Percentiles rank a stretch among this genome's conserved stretches.
Evolutionary conservation across 805 yeast species (phyloP).

Genomic region (Candida tammaniensis): DNA sequence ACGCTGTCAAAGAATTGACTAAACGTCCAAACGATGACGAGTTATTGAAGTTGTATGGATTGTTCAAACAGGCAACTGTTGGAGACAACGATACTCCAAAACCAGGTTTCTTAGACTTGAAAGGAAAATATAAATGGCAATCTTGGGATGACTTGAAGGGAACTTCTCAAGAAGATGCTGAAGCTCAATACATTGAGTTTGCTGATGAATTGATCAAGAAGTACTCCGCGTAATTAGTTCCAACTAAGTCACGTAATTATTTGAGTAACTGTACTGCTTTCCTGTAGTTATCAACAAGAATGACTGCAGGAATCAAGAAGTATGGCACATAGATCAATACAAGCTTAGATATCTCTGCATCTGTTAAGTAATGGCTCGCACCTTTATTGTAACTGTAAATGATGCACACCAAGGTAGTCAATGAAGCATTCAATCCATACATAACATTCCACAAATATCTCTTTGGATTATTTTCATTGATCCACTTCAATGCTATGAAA

Average conservation of each 20-base stretch:
- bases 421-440: constrained; percentile 81
- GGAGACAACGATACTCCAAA: constrained; percentile 88
- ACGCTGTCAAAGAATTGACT: constrained; percentile 70
- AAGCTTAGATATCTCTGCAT: constrained; percentile 40
- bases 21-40: constrained; percentile 85
- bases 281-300: constrained; percentile 50
- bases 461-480: constrained; percentile 9
- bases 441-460: constrained; percentile 14
- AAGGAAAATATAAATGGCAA: constrained; percentile 97
- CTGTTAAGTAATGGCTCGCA: constrained; percentile 35
- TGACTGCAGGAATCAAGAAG: constrained; percentile 56
- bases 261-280: neutral
- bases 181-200: constrained; percentile 67
- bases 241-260: neutral
- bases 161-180: constrained; percentile 85
- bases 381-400: constrained; percentile 41
- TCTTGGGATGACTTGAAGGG: constrained; percentile 92
- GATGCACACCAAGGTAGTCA: constrained; percentile 76
- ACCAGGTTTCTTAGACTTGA: constrained; percentile 91
- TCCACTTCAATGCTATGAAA: constrained; percentile 7
- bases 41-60: constrained; percentile 80
- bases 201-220: constrained; percentile 60
- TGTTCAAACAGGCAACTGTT: constrained; percentile 94
- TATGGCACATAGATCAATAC: constrained; percentile 67
- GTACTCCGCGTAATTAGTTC: constrained; percentile 6